phyloP scores from a whole-genome alignment of 2,329 filamentous ascomycete genomes.

The Colletotrichum magnum region DNA sequence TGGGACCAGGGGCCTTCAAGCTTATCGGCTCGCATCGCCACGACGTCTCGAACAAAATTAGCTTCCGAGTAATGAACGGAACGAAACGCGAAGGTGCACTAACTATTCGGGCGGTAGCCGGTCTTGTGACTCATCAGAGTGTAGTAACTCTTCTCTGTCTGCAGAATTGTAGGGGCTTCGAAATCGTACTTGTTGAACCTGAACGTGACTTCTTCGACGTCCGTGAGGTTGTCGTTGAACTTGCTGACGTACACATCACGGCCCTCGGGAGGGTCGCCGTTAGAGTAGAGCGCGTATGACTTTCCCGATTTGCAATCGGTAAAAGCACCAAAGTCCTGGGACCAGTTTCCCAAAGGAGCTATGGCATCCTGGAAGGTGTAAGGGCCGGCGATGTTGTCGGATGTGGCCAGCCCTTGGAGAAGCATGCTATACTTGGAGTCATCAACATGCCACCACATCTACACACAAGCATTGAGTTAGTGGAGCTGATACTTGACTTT shows the following conservation, averaged over 20 bases:
- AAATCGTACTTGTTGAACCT: conserved; percentile 72
- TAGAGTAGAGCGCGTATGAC: conserved; percentile 71
- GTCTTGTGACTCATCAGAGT: conserved; percentile 75
- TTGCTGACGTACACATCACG: conserved; percentile 70
- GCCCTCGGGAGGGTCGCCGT: conserved; percentile 67
- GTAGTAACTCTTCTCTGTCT: conserved; percentile 72
- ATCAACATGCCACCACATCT: conserved; percentile 75
- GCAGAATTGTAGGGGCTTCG: conserved; percentile 72
- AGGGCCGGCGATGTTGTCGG: conserved; percentile 66
- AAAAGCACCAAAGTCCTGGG: conserved; percentile 73
- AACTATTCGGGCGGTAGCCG: conserved; percentile 70
- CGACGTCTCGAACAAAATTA: conserved; percentile 53
- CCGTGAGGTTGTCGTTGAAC: conserved; percentile 67
- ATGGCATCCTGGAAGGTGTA: conserved; percentile 69
- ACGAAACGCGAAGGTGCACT: too few species aligned
- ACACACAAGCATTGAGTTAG: neutral
- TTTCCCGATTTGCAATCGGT: conserved; percentile 71
- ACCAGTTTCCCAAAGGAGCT: conserved; percentile 72
- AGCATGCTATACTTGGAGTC: conserved; percentile 69
- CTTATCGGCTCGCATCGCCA: conserved; percentile 66
- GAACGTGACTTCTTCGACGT: conserved; percentile 65
- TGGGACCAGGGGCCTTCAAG: conserved; percentile 67
- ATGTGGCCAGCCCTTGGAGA: conserved; percentile 69
- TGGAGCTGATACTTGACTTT: neutral
- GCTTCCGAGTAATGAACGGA: too few species aligned